Conservation (phyloP, 176 grass and related monocot genomes). For the Urochloa ruziziensis region DNA sequence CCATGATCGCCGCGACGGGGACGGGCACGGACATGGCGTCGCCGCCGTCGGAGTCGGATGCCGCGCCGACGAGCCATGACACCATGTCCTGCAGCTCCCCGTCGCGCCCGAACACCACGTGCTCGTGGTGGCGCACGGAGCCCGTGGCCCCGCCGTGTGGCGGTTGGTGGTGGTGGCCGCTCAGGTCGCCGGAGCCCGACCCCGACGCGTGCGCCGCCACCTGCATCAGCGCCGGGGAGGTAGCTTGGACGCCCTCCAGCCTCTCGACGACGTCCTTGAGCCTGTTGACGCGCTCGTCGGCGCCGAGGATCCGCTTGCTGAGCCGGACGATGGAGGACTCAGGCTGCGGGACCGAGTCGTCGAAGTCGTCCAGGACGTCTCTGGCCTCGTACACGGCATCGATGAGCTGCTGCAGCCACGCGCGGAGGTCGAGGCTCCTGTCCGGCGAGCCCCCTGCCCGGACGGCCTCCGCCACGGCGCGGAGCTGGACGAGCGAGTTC, state of each 20-base stretch:
- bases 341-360: neutral
- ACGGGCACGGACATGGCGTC: neutral
- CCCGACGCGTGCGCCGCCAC: neutral
- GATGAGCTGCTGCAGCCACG: constrained; percentile 38
- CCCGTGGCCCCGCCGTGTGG: neutral
- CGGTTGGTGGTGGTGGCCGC: neutral
- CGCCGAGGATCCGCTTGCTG: neutral
- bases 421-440: neutral
- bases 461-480: neutral
- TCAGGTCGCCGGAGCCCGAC: neutral
- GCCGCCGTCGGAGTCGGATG: neutral
- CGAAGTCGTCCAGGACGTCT: constrained; percentile 51
- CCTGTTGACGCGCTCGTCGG: constrained; percentile 36
- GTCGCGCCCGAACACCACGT: constrained; percentile 39
- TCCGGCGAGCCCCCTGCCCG: neutral
- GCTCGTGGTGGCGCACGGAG: neutral
- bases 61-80: constrained; percentile 5
- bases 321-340: neutral
- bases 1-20: constrained; percentile 27
- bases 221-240: neutral
- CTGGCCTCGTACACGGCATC: constrained; percentile 43
- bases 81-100: constrained; percentile 19
- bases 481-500: neutral
- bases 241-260: neutral
- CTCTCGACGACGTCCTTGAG: constrained; percentile 34